Base-by-base conservation (phyloP, 257 asterid species). In the Thymus quinquecostatus region DNA sequence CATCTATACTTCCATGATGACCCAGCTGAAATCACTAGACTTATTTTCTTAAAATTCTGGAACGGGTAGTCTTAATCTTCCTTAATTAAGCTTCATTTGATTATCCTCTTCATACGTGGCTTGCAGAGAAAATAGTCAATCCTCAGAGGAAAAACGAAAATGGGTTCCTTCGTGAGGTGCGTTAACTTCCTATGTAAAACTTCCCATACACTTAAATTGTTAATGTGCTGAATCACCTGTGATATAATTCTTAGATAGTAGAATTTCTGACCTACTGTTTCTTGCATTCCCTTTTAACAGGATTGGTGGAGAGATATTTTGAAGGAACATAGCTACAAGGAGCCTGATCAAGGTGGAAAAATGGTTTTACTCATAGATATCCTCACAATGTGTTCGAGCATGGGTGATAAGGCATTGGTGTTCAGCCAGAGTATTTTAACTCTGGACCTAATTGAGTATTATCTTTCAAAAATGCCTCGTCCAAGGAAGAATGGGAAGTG, bases 291-390 rank as follows among this genome's bases (percentile, higher is more conserved):
- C 69, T 64, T 72, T 71, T 68, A 43, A 67, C 83, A 94, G 99
- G 90, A 91, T 77, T 94, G 99, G 99, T 94, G 99, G 98, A 84
- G 90, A 64, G 96, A 88, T 81, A 92, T 91, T 79, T 86, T 91
- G 33, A 82, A 71, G 73, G 95, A 81, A 64, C 81, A 86, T 60
- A 86, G 74, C 65, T 89, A 83, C 56, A 89, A 81, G 82, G 96
- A 89, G 66, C 85, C 86, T 1, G 92, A 88, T 68, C 88, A 86
- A 66, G 88, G 99, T 78, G 98, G 99, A 32, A 94, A 94, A 80
- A 94, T 94, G 98, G 98, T 94, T 72, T 84, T 94, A 87, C 86
- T 94, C 14, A 83, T 91, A 33, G 98, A 94, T 82, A 84, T 92
- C 66, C 92, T 91, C 79, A 85, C 83, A 40, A 88, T 88, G 98